A percentile compares a stretch with the other conserved stretches of the same genome.
Evolutionary conservation across 2,329 filamentous ascomycete genomes (phyloP).

Genomic region (Aspergillus piperis): DNA sequence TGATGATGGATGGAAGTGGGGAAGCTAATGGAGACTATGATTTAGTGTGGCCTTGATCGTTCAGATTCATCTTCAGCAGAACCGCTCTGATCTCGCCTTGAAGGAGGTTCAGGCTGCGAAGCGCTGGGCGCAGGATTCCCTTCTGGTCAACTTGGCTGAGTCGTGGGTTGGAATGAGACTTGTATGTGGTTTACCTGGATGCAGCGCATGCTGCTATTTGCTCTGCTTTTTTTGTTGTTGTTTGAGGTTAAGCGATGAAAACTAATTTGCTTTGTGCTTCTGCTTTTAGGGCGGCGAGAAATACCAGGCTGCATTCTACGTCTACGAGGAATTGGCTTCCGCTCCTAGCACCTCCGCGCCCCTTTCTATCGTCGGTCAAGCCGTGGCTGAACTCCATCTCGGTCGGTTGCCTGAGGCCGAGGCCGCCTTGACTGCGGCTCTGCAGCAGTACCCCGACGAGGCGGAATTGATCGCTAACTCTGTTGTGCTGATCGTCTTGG

Average conservation of each 20-base stretch:
- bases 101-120: constrained; percentile 87
- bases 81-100: constrained; percentile 83
- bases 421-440: constrained; percentile 76
- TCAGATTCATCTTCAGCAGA: constrained; percentile 90
- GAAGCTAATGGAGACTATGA: neutral
- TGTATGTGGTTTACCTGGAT: constrained; percentile 52
- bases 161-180: constrained; percentile 89
- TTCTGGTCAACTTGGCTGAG: constrained; percentile 91
- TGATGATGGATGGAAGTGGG: neutral
- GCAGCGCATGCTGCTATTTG: neutral
- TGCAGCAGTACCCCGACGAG: constrained; percentile 71
- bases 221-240: too few relatives aligned
- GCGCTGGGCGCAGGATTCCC: constrained; percentile 91
- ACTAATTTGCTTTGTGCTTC: neutral
- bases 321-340: constrained; percentile 93
- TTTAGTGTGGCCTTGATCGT: constrained; percentile 76
- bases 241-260: neutral
- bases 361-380: constrained; percentile 79
- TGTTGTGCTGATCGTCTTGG: constrained; percentile 74
- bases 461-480: constrained; percentile 78
- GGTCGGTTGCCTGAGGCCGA: constrained; percentile 87
- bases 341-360: constrained; percentile 77
- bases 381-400: constrained; percentile 86
- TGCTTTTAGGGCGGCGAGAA: constrained; percentile 76
- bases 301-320: constrained; percentile 96